Base-by-base conservation (phyloP, 768 basidiomycete species). In the Mycena epipterygia region DNA sequence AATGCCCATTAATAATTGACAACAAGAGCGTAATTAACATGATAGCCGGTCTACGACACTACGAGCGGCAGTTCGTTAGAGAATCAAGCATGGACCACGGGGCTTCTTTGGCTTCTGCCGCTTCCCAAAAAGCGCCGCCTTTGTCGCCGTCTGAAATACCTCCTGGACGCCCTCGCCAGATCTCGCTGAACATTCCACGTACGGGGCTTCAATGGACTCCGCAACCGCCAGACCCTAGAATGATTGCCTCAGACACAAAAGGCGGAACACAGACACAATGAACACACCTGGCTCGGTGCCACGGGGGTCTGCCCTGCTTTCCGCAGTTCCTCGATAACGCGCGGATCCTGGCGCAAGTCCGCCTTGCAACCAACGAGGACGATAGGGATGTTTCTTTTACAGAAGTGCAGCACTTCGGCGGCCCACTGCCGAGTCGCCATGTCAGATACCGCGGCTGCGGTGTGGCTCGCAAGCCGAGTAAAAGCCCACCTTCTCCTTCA, bases 301-400 rank as follows among this genome's bases (percentile, higher is more conserved):
- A 98, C 96, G 51, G 96, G 96, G 79, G 94, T 87, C 86, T 98
- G 97, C 78, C 89, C 93, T 68, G 95, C 95, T 90, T n/a, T n/a
- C n/a, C n/a, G n/a, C 72, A 98, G 90, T 83, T 96, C 95, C 67
- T 97, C 95, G 57, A 96, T 93, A 51, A 96, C 95, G 79, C 95
- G 90, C 33, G 90, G 89, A 83, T 98, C 97, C 76, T 93, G 91
- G 82, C 97, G 87, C 70, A 99, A 89, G 84, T 99, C 97, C 88
- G 96, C 98, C 91, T 99, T 99, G 89, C 95, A 97, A 16, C 95
- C 97, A 73, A 99, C 96, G 65, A 99, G 93, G 77, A 99, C 95
- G 84, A 98, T 93, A 57, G 97, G 97, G 48, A 98, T 85, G 59
- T 93, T 92, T 11, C 56, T n/a, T 9, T 93, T 88, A 80, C 97